Evolutionary conservation across 176 grass and related monocot genomes (phyloP), one percentile per base, ranked within the genome.

Genomic region (Areca catechu): DNA sequence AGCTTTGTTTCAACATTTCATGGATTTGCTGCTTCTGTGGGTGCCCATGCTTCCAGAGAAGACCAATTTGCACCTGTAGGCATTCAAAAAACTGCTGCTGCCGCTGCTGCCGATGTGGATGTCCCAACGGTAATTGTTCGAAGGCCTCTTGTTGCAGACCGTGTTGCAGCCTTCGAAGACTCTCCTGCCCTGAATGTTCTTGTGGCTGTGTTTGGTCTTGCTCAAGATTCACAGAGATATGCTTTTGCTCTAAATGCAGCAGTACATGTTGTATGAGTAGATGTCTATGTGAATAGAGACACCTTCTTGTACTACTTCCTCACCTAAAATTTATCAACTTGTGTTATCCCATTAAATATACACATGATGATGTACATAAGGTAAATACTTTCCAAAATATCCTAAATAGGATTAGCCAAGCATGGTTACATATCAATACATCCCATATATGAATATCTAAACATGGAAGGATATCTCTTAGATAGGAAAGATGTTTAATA

Each of bases 141-240:
- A 63, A 60, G 24, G 55, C 50, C 58, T 68, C 48, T 58, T 69
- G 77, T 63, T 77, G 59, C 19, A 74, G 64, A 20, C 63, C 70
- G 28, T 65, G 74, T 43, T 21, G 66, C 59, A 28, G 24, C 20
- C 49, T 57, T 47, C 57, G 71, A 47, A 59, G 55, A 28, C 65
- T 77, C 25, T 63, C 83, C 50, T 92, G 83, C 28, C 87, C 87
- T 0, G 87, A 82, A 59, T 88, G 84, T 24, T 98, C 93, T 0
- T 98, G 87, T 70, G 87, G 87, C 16, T 98, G 87, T 78, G 78
- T 71, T 48, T 98, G 87, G 75, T 92, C 93, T 0, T 91, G 93
- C 57, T 68, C 76, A 5, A 85, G 60, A 47, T 77, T 81, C 50
- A 68, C 37, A 21, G 78, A 74, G 12, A 74, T 68, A 23, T 80